A percentile compares a stretch with the other conserved stretches of the same genome.
phyloP scores from a whole-genome alignment of 2,329 filamentous ascomycete genomes.

The Periglandula ipomoeae region DNA sequence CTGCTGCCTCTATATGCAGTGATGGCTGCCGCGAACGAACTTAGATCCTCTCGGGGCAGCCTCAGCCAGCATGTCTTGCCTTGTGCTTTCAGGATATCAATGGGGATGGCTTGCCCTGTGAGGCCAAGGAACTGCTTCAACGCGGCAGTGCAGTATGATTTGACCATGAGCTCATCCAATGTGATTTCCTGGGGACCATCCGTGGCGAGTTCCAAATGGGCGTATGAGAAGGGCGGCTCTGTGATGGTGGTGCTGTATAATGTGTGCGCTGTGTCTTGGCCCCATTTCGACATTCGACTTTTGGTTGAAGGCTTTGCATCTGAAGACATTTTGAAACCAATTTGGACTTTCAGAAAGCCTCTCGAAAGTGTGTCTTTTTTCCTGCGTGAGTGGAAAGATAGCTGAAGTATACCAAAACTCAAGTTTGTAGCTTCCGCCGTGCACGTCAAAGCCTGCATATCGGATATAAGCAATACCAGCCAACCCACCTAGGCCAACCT shows the following conservation, averaged over 20 bases:
- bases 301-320: neutral
- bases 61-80: slow-evolving; percentile 53
- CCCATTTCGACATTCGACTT: slow-evolving; percentile 14
- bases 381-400: neutral
- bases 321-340: neutral
- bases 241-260: slow-evolving; percentile 43
- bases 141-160: slow-evolving; percentile 53
- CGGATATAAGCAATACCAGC: slow-evolving; percentile 10
- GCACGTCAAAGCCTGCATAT: slow-evolving; percentile 2
- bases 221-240: slow-evolving; percentile 45
- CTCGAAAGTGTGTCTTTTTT: too few species aligned
- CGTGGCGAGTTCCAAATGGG: slow-evolving; percentile 40
- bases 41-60: slow-evolving; percentile 51
- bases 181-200: slow-evolving; percentile 14
- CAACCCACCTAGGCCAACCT: neutral
- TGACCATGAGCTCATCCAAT: slow-evolving; percentile 54
- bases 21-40: slow-evolving; percentile 52
- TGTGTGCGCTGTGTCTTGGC: slow-evolving; percentile 34
- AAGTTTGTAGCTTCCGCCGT: too few species aligned
- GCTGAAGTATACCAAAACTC: neutral
- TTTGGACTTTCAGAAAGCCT: too few species aligned
- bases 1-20: slow-evolving; percentile 51
- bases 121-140: slow-evolving; percentile 62
- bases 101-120: slow-evolving; percentile 54
- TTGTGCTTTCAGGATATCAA: slow-evolving; percentile 61